phyloP scores from a whole-genome alignment of 108 stramenopile species.

The Stephanodiscus minutulus region DNA sequence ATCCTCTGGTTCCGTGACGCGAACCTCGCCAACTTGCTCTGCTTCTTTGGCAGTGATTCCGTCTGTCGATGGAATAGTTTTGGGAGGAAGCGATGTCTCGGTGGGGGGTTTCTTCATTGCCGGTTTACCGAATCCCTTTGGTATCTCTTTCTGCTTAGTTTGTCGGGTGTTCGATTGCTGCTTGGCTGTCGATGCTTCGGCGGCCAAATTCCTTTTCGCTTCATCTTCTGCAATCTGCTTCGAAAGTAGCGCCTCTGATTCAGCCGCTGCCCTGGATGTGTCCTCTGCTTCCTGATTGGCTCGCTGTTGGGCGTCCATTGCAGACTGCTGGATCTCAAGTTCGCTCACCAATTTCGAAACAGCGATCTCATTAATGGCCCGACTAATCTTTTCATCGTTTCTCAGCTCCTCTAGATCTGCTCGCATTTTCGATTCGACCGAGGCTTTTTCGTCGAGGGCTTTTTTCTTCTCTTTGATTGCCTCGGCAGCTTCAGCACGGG shows the following conservation, averaged over 20 bases:
- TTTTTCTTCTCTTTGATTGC: slow-evolving; percentile 14
- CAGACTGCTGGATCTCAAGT: background rate
- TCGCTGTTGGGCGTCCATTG: background rate
- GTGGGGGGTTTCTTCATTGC: slow-evolving; percentile 15
- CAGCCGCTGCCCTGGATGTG: background rate
- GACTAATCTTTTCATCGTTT: slow-evolving; percentile 3
- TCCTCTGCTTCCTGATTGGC: slow-evolving; percentile 10
- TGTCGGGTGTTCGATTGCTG: slow-evolving; percentile 7
- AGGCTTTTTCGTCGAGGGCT: slow-evolving; percentile 16
- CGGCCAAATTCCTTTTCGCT: background rate
- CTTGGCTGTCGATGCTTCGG: background rate
- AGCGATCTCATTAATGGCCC: slow-evolving; percentile 1
- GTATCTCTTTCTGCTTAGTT: slow-evolving; percentile 1
- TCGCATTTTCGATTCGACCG: slow-evolving; percentile 15
- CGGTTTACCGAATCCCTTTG: slow-evolving; percentile 27
- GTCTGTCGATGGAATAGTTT: slow-evolving; percentile 7
- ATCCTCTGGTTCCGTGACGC: slow-evolving; percentile 5
- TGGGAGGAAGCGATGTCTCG: background rate
- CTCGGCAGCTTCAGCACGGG: slow-evolving; percentile 14
- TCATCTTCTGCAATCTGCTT: background rate
- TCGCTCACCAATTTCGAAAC: slow-evolving; percentile 14
- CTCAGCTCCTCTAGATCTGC: slow-evolving; percentile 14
- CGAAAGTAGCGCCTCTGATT: background rate
- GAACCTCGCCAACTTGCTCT: slow-evolving; percentile 9
- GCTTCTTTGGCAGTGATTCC: slow-evolving; percentile 14